Evolutionary conservation across 163 green algal genomes (phyloP).

Genomic region (Chloromonas sp.): DNA sequence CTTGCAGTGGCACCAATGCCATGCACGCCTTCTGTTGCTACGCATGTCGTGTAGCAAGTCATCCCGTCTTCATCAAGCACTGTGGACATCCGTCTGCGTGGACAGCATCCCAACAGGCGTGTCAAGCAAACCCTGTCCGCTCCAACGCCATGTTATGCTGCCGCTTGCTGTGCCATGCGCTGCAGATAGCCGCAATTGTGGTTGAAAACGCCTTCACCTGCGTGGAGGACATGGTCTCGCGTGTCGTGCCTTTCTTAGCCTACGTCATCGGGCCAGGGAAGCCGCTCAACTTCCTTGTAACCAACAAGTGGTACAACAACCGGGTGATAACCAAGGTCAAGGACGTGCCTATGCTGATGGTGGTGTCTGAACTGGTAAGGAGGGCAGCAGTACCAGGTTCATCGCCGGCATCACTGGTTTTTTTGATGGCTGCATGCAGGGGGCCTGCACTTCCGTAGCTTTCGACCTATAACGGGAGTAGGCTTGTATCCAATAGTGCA

Average conservation of each 20-base stretch:
- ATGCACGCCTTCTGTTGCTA: no score
- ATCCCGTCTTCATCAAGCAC: no score
- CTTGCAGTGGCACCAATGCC: no score
- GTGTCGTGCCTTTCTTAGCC: conserved; percentile 43
- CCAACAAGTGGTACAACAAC: conserved; percentile 77
- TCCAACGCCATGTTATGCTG: no score
- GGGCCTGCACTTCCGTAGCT: no score
- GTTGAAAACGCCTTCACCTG: conserved; percentile 95
- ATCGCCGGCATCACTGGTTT: not conserved
- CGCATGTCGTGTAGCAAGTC: no score
- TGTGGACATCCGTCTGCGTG: no score
- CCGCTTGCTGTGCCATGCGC: no score
- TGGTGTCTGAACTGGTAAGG: conserved; percentile 14
- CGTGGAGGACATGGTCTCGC: conserved; percentile 77
- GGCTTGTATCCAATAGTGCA: not conserved
- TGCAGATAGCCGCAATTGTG: conserved; percentile 45
- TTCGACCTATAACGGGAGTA: no score
- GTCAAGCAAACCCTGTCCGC: no score
- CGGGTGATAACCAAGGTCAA: conserved; percentile 36
- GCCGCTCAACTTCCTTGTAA: conserved; percentile 74
- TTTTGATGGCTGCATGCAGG: not conserved
- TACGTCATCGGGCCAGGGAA: conserved; percentile 31
- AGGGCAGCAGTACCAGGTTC: not conserved
- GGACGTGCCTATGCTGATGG: conserved; percentile 11
- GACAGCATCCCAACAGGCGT: no score